Evolutionary conservation across 495 filamentous ascomycete genomes (phyloP), one percentile per base, ranked within the genome.

Genomic region (Aspergillus incahuasiensis): DNA sequence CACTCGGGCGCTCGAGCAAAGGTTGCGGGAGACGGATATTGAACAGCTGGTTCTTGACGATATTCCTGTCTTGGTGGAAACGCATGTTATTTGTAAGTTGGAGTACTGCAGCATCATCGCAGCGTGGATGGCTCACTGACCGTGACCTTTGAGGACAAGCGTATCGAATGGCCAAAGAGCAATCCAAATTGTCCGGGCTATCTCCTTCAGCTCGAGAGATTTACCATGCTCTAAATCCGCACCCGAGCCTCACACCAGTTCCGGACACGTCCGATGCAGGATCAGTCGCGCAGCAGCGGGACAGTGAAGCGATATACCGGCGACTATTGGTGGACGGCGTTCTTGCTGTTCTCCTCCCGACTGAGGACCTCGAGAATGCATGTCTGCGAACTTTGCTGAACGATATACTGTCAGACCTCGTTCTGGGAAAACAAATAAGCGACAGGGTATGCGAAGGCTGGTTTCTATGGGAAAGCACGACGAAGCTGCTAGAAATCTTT

Each of bases 11-110:
- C 70, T 98, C 39, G 94, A 97, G 71, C 83, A 94, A 70, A 80
- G 94, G 60, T 62, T 97, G 49, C 79, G 90, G 51, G 85, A 85
- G 60, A 80, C 92, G 19, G 90, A 98, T 69, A 71, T 96, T 46
- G 86, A 92, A 68, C 82, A 86, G 58, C 68, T 98, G 48, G 55
- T 95, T 24, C 78, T 98, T 42, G 92, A 98, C 72, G 95, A 97
- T 67, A 74, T 97, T 8, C 90, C 94, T 25, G 86, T 84, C 22
- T 73, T 97, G 28, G 62, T 97, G 32, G 85, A 92, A 66, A 81
- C 80, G 55, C 94, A 97, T 71, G 75, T 96, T 48, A 74, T 76
- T 66, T 89, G 94, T 96, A 70, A 68, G 59, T 59, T 43, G 52
- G n/a, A 47, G 28, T 20, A 39, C 15, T 3, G 9, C 13, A 6